phyloP scores from a whole-genome alignment of 495 filamentous ascomycete genomes.

The Hamigera avellanea region DNA sequence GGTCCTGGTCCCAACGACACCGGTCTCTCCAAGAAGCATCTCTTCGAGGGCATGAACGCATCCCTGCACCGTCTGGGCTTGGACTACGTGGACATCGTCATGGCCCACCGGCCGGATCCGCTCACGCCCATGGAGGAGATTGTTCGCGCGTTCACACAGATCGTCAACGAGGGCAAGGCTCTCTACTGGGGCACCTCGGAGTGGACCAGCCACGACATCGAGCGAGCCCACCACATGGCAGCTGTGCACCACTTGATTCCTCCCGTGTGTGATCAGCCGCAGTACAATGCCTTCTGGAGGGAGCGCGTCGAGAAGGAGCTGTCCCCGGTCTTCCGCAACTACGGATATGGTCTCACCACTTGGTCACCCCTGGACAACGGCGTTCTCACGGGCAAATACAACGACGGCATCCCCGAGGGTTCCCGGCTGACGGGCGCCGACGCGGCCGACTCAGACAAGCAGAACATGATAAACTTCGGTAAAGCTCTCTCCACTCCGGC shows the following conservation, averaged over 20 bases:
- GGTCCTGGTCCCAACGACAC: slow-evolving; percentile 21
- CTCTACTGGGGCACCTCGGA: slow-evolving; percentile 61
- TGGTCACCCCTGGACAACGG: slow-evolving; percentile 53
- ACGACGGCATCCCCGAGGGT: slow-evolving; percentile 9
- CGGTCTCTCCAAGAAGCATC: slow-evolving; percentile 52
- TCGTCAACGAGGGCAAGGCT: slow-evolving; percentile 53
- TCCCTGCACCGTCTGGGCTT: slow-evolving; percentile 54
- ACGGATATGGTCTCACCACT: slow-evolving; percentile 50
- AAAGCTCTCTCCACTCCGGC: slow-evolving; percentile 8
- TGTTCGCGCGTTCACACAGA: slow-evolving; percentile 61
- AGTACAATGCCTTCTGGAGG: slow-evolving; percentile 56
- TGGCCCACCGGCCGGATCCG: slow-evolving; percentile 53
- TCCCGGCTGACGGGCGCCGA: slow-evolving; percentile 2
- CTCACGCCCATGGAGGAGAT: slow-evolving; percentile 52
- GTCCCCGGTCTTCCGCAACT: slow-evolving; percentile 39
- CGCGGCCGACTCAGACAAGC: slow-evolving; percentile 4
- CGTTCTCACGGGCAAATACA: slow-evolving; percentile 61
- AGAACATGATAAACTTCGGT: slow-evolving; percentile 5
- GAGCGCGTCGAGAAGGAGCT: slow-evolving; percentile 58
- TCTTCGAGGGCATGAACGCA: slow-evolving; percentile 60
- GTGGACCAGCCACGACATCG: slow-evolving; percentile 62
- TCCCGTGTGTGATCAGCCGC: slow-evolving; percentile 64
- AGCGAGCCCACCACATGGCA: slow-evolving; percentile 53
- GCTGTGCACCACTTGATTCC: slow-evolving; percentile 55
- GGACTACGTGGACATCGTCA: slow-evolving; percentile 60